Base-by-base conservation (phyloP, 2,329 filamentous ascomycete species). In the Neofusicoccum kwambonambiense region DNA sequence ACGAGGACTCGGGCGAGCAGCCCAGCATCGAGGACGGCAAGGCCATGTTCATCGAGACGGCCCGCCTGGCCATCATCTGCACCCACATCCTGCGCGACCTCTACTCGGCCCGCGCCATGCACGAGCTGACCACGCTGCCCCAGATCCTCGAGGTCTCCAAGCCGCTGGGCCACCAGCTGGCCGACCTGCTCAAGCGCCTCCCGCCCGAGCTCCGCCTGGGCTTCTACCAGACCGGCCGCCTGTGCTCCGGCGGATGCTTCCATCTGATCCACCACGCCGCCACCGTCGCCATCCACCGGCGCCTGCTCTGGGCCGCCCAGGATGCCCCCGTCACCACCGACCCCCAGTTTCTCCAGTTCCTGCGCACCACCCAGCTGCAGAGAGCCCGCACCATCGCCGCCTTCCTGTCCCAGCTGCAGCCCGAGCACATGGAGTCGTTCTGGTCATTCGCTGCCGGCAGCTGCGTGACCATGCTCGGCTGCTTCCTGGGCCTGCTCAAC, bases 71-170 rank as follows among this genome's bases (percentile, higher is more conserved):
- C 9, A 79, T 81, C 49, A 83, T 85, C 47, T 75, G 85, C 4
- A 79, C 80, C n/a, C 78, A 79, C 45, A 81, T 85, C 13, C 71
- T 85, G 12, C 80, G 83, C 42, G 79, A 78, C 3, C 83, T 85
- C 65, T 85, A 85, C 67, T 83, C 82, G 1, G 71, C 84, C 2
- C 77, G 78, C 61, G 80, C 83, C 1, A 79, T 80, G 45, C 75
- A 80, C 57, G 78, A 82, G 11, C 78, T 81, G 66, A 70, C 76
- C 35, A 70, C 74, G n/a, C 81, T 82, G 4, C 79, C 82, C 5
- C 75, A 82, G 67, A 80, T 85, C 22, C 74, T 85, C 9, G 82
- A 84, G 64, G 78, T 77, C 58, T 83, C 83, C 35, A 85, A 85
- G 67, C 83, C 83, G 4, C 19, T 49, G 4, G 45, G 45, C 45